Evolutionary conservation across 805 yeast genomes (phyloP).

Genomic region (Saturnispora sekii): DNA sequence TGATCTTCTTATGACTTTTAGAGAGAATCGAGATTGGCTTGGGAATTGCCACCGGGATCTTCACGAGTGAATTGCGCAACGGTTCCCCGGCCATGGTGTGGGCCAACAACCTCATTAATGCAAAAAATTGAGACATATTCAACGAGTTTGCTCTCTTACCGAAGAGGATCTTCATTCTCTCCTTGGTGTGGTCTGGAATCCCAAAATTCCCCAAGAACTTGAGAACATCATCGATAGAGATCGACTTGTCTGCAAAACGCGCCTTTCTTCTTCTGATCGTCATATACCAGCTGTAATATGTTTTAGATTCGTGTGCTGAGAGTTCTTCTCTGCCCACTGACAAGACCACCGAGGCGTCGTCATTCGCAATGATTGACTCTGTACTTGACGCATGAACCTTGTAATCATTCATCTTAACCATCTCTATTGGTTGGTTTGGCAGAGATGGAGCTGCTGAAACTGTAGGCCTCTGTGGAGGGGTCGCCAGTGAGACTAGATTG

Average conservation of each 20-base stretch:
- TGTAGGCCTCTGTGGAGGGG: not conserved
- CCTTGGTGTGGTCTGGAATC: constrained; percentile 41
- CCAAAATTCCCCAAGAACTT: constrained; percentile 70
- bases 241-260: constrained; percentile 41
- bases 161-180: constrained; percentile 40
- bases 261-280: constrained; percentile 61
- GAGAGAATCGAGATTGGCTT: constrained; percentile 71
- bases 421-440: not conserved
- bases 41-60: constrained; percentile 56
- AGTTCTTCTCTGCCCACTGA: constrained; percentile 60
- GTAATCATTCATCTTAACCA: not conserved
- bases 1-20: constrained; percentile 35
- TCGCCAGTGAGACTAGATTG: constrained; percentile 1
- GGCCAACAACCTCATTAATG: constrained; percentile 68
- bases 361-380: constrained; percentile 20
- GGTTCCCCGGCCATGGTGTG: constrained; percentile 45
- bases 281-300: constrained; percentile 91
- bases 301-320: constrained; percentile 66
- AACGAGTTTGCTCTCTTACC: constrained; percentile 48
- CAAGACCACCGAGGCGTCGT: constrained; percentile 43
- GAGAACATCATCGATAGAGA: constrained; percentile 70
- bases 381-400: constrained; percentile 20
- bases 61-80: constrained; percentile 47
- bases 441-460: not conserved
- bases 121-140: constrained; percentile 87